Percentiles rank a stretch among this genome's conserved stretches.
Evolutionary conservation across 1,284 basidiomycete genomes (phyloP).

Genomic region (Apiotrichum porosum): DNA sequence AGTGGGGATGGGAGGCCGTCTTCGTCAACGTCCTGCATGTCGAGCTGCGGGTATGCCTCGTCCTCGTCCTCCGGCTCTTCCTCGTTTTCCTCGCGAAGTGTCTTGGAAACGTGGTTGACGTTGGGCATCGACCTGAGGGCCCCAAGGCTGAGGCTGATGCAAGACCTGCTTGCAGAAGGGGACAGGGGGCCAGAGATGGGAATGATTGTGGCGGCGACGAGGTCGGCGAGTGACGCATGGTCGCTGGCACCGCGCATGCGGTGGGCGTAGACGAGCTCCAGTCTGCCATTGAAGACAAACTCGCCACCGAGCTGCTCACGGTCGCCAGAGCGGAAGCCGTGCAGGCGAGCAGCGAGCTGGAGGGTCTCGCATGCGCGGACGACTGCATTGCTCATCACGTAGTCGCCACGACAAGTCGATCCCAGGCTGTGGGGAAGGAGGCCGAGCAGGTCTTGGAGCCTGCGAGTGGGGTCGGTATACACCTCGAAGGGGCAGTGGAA

Average conservation of each 20-base stretch:
- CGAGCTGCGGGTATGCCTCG: too few relatives aligned
- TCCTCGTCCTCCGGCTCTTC: too few relatives aligned
- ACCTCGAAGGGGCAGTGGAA: conserved; percentile 56
- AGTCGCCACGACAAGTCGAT: conserved; percentile 56
- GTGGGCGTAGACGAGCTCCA: conserved; percentile 41
- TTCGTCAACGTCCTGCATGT: too few relatives aligned
- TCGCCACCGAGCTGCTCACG: conserved; percentile 71
- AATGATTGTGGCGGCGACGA: conserved; percentile 49
- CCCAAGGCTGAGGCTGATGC: too few relatives aligned
- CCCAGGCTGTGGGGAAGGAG: conserved; percentile 54
- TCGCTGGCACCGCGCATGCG: conserved; percentile 56
- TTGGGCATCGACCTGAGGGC: too few relatives aligned
- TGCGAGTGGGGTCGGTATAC: conserved; percentile 71
- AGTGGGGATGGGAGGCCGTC: too few relatives aligned
- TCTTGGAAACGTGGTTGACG: not conserved
- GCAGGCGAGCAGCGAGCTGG: conserved; percentile 10
- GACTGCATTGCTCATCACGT: conserved; percentile 24
- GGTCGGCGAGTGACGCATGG: conserved; percentile 63
- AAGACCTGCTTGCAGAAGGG: too few relatives aligned
- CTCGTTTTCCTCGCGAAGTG: too few relatives aligned
- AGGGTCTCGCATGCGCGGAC: conserved; percentile 7
- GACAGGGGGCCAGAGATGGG: too few relatives aligned
- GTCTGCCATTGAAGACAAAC: conserved; percentile 71
- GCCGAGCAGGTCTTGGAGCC: conserved; percentile 67
- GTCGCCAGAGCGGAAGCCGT: conserved; percentile 8